Evolutionary conservation across 176 grass and related monocot genomes (phyloP), one percentile per base, ranked within the genome.

Genomic region (Calamus simplicifolius): DNA sequence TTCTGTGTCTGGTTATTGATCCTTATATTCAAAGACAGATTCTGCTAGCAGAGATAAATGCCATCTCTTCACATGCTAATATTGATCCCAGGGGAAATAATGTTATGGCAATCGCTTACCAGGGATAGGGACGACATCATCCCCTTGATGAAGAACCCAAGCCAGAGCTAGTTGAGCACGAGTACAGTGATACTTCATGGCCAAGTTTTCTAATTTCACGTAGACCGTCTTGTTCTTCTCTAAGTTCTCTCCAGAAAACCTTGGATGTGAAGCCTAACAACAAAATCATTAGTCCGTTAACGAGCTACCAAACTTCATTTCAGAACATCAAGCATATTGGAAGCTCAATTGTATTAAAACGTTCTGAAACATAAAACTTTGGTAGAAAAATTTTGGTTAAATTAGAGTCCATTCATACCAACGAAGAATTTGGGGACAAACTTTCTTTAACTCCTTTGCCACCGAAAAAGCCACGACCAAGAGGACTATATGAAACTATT

Each of bases 111-210:
- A 26, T 28, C 0, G 25, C 16, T n/a, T 63, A 64, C 48, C 61
- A 16, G 61, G 61, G 15, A 64, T 64, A 3, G 62, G 62, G 25
- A 64, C 43, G 2, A 29, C 62, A 64, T 27, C 62, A 51, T 64
- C 26, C 15, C 62, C 48, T 51, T 51, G 62, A 21, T 64, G 48
- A 5, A 64, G 62, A 26, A 64, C 21, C 62, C 62, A 64, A 51
- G 48, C 48, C 6, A 64, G 48, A 19, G 62, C 48, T 4, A 51
- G 48, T 26, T 64, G 62, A 17, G 48, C 43, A 51, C 48, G 62
- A 19, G 19, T 17, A 50, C 61, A 64, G 5, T 8, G 6, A 17
- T 51, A 19, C 38, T 64, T 64, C 7, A 16, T 19, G 50, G 48
- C 62, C 62, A 64, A 50, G 2, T 64, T 64, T 6, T 18, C 48